A percentile compares a stretch with the other conserved stretches of the same genome.
Conservation (phyloP, 2,329 filamentous ascomycete genomes). For the Mollisia scopiformis region DNA sequence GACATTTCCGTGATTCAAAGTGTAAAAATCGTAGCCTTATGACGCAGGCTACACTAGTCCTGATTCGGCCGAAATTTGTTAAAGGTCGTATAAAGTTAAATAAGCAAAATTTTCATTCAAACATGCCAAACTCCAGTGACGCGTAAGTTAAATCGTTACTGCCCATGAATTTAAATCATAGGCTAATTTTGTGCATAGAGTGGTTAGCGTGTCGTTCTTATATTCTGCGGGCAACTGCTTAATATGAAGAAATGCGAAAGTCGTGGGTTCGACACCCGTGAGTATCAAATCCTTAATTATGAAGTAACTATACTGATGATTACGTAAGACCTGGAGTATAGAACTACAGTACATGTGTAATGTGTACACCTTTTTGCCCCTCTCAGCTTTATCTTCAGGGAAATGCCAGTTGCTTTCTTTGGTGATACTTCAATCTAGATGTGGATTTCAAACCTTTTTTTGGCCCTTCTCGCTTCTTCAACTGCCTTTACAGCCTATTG, state of each 20-base stretch:
- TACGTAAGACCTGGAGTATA: too few relatives aligned
- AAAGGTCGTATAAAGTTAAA: constrained; percentile 6
- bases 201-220: constrained; percentile 40
- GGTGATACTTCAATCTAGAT: too few relatives aligned
- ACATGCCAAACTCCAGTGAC: constrained; percentile 34
- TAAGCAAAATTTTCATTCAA: constrained; percentile 30
- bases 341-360: too few relatives aligned
- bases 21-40: background rate
- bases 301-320: background rate
- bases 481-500: too few relatives aligned
- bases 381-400: too few relatives aligned
- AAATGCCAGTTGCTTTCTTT: too few relatives aligned
- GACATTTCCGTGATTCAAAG: background rate
- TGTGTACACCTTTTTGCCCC: too few relatives aligned
- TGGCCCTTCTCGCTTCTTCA: too few relatives aligned
- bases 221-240: constrained; percentile 31
- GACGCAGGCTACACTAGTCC: background rate
- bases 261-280: background rate
- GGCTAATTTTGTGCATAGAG: constrained; percentile 31
- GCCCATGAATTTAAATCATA: constrained; percentile 26
- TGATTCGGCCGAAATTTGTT: background rate
- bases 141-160: constrained; percentile 32
- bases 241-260: constrained; percentile 38
- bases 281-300: background rate
- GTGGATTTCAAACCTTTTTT: too few relatives aligned